phyloP scores from a whole-genome alignment of 305 asterid species.

The Solanum hybrid region DNA sequence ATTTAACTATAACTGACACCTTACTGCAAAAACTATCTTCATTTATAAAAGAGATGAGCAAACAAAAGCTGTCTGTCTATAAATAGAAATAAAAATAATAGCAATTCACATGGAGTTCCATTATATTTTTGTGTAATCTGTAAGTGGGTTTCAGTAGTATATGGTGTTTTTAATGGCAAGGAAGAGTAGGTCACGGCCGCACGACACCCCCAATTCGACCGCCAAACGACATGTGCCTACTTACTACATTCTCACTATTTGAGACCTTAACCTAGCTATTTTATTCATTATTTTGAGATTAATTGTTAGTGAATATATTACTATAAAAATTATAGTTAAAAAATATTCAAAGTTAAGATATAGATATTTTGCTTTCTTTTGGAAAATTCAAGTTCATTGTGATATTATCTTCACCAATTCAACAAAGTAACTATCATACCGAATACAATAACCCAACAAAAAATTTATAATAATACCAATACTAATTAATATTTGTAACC shows the following conservation, averaged over 20 bases:
- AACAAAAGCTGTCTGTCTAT: background rate
- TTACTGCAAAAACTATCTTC: background rate
- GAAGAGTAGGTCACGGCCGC: background rate
- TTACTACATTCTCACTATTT: background rate
- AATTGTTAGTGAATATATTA: background rate
- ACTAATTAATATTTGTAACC: too few relatives aligned
- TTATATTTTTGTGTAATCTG: background rate
- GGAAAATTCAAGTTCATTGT: accelerated
- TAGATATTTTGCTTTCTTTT: background rate
- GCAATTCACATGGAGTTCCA: background rate
- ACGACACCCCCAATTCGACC: background rate
- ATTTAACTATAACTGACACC: background rate
- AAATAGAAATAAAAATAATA: too few relatives aligned
- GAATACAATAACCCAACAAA: background rate
- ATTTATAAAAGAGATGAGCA: background rate
- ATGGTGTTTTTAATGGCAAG: background rate
- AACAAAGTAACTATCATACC: background rate
- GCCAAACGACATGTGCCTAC: background rate
- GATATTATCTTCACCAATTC: background rate
- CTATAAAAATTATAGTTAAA: background rate
- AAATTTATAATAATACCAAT: too few relatives aligned
- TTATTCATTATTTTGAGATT: background rate
- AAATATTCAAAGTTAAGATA: background rate
- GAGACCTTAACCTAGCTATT: background rate
- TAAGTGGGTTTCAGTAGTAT: background rate